phyloP scores from a whole-genome alignment of 2,329 filamentous ascomycete species.

The Didymellaceae sp. region DNA sequence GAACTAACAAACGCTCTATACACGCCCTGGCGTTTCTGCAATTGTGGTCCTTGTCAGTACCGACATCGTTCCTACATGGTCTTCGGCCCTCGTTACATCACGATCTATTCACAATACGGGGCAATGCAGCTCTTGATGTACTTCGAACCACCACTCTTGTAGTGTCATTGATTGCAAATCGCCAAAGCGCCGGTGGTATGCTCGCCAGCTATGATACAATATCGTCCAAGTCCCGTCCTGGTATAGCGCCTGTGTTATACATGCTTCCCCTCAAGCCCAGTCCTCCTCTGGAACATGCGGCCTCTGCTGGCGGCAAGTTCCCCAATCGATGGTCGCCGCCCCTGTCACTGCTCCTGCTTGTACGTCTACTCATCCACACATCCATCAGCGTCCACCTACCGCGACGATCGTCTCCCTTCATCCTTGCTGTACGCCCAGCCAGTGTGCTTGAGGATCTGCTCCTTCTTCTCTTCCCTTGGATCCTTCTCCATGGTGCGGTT shows the following conservation, averaged over 20 bases:
- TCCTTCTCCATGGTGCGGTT: conserved; percentile 27
- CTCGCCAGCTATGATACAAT: conserved; percentile 32
- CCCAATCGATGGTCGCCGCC: too few relatives aligned
- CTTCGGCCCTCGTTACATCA: too few relatives aligned
- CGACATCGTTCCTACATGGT: too few relatives aligned
- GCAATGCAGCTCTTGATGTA: background rate
- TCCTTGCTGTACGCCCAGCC: conserved; percentile 31
- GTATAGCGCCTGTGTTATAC: conserved; percentile 11
- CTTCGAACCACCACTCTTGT: background rate
- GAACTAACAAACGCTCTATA: too few relatives aligned
- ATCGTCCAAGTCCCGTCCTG: conserved; percentile 2
- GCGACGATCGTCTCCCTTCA: background rate
- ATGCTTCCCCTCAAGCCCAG: background rate
- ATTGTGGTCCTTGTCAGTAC: too few relatives aligned
- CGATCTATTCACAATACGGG: too few relatives aligned
- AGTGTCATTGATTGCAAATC: conserved; percentile 9
- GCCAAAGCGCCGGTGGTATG: conserved; percentile 27
- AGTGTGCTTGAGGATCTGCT: conserved; percentile 37
- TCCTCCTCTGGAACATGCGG: background rate
- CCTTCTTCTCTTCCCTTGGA: conserved; percentile 35
- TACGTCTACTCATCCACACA: background rate
- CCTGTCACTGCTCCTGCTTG: too few relatives aligned
- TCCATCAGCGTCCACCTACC: background rate
- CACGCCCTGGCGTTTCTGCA: too few relatives aligned
- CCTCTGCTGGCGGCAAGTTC: background rate